phyloP scores from a whole-genome alignment of 1,284 basidiomycete genomes.

The Moesziomyces parantarcticus region DNA sequence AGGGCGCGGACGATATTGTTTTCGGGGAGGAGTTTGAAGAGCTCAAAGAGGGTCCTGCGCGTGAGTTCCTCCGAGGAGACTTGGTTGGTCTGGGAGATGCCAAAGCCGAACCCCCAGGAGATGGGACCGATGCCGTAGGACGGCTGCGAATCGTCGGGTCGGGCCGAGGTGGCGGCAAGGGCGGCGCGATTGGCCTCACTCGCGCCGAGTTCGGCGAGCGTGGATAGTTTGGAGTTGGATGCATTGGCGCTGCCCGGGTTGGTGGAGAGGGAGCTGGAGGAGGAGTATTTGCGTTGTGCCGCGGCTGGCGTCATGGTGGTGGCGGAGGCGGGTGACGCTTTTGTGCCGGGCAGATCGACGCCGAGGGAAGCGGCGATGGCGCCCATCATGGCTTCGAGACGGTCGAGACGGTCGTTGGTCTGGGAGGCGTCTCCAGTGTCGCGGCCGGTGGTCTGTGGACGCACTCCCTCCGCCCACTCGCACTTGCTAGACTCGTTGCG shows the following conservation, averaged over 20 bases:
- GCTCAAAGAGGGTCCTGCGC: conserved; percentile 43
- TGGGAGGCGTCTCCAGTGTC: conserved; percentile 35
- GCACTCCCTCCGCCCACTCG: conserved; percentile 59
- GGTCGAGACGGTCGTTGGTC: conserved; percentile 49
- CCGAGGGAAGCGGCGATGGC: conserved; percentile 46
- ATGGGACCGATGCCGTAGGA: conserved; percentile 13
- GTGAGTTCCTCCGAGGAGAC: conserved; percentile 32
- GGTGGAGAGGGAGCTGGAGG: conserved; percentile 16
- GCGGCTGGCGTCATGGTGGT: conserved; percentile 1
- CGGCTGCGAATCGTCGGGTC: conserved; percentile 5
- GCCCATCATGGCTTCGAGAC: conserved; percentile 55
- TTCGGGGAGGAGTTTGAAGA: conserved; percentile 38
- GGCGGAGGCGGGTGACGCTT: background rate
- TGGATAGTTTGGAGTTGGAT: conserved; percentile 37
- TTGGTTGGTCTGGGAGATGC: conserved; percentile 37
- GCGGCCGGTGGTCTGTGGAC: conserved; percentile 52
- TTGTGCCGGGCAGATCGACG: conserved; percentile 30
- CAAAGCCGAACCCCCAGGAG: conserved; percentile 49
- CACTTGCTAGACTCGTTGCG: conserved; percentile 56
- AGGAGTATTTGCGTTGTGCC: conserved; percentile 19
- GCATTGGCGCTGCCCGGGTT: conserved; percentile 1
- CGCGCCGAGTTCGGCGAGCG: conserved; percentile 47
- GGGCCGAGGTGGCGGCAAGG: conserved; percentile 17
- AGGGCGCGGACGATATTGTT: conserved; percentile 30
- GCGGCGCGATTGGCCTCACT: conserved; percentile 35